Evolutionary conservation across 306 rosid species (phyloP), one percentile per base, ranked within the genome.

Genomic region (Trifolium fragiferum): DNA sequence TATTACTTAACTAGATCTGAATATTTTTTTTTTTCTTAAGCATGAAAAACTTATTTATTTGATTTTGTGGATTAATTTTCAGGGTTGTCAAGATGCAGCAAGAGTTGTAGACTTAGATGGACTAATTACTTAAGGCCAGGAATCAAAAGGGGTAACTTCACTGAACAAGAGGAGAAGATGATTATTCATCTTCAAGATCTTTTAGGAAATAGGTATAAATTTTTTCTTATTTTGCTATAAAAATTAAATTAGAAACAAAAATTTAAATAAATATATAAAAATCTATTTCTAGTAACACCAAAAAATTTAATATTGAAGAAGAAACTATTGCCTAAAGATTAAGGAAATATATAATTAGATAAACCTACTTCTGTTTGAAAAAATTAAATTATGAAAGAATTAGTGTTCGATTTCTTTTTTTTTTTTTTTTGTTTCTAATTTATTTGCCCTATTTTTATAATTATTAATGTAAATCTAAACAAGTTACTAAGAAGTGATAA

Each of bases 131-230:
- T 93, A 1, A 83, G 96, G 68, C 96, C 98, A 13, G 98, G 98
- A 70, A 93, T 93, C 66, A 91, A 82, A 66, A 84, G 98, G 6
- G 97, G 98, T 12, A 89, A 88, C 80, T 93, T 93, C 73, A 91
- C 98, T 2, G 92, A 91, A 25, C 90, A 91, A 44, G 98, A 93
- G 76, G 98, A 93, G 87, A 93, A 89, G 92, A 93, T 87, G 94
- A 93, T 93, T 23, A 86, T 93, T 82, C 97, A 91, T 66, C 97
- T 93, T 62, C 98, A 93, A 88, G 97, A 93, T 67, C 98, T 93
- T 74, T 51, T 91, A 79, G 98, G 98, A 70, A 93, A 93, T 57
- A 87, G 96, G 98, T 93, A 82, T 7, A 18, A 30, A 1, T 27
- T 1, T 2, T 58, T 60, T 60, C 12, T 59, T 59, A 11, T 2